Evolutionary conservation across 2,329 filamentous ascomycete genomes (phyloP).

Genomic region (Pezicula neosporulosa): DNA sequence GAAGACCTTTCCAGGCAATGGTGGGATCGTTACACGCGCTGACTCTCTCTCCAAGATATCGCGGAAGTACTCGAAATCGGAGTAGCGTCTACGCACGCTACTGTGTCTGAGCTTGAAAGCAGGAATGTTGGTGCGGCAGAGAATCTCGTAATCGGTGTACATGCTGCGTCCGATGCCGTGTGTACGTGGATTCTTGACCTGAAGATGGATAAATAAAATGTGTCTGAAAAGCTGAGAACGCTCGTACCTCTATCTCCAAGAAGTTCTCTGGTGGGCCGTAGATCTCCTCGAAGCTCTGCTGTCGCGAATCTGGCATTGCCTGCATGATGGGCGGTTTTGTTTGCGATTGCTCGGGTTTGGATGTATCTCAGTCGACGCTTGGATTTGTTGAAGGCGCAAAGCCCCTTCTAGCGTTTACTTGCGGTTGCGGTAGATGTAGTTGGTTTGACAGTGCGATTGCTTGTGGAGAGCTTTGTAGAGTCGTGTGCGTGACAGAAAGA

Average conservation of each 20-base stretch:
- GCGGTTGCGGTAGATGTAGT: neutral
- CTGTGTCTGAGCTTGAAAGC: constrained; percentile 94
- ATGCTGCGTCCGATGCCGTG: constrained; percentile 92
- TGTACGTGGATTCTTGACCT: constrained; percentile 92
- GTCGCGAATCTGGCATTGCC: constrained; percentile 69
- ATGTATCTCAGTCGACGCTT: neutral
- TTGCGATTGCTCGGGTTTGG: constrained; percentile 2
- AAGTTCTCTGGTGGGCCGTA: constrained; percentile 99
- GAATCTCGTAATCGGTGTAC: constrained; percentile 99
- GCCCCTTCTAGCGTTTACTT: neutral
- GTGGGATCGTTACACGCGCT: constrained; percentile 91
- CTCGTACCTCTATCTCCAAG: constrained; percentile 84
- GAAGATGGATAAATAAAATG: constrained; percentile 7
- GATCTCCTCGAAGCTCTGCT: constrained; percentile 98
- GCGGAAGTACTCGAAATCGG: constrained; percentile 97
- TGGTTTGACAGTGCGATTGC: neutral
- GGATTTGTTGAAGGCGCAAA: neutral
- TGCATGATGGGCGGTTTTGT: constrained; percentile 41
- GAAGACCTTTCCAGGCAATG: constrained; percentile 94
- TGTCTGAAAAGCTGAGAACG: constrained; percentile 1
- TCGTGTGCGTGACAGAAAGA: neutral
- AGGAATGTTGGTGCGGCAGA: constrained; percentile 97
- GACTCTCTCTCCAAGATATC: constrained; percentile 96
- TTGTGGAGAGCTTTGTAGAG: neutral
- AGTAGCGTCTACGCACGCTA: constrained; percentile 88